Conservation (phyloP, 1,284 basidiomycete genomes). For the Ustilago crameri region DNA sequence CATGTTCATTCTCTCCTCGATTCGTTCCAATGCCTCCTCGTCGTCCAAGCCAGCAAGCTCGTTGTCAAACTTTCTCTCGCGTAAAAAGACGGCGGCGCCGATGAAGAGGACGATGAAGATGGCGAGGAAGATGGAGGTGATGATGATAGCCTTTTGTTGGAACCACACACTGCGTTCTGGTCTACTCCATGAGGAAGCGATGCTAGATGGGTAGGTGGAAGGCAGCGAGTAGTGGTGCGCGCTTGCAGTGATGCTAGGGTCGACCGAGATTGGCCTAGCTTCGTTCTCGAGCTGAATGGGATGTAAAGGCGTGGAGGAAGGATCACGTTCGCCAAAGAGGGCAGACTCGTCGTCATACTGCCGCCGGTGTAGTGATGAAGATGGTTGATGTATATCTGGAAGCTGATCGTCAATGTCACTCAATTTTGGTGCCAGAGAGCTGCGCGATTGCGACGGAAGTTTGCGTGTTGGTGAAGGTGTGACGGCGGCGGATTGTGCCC, state of each 20-base stretch:
- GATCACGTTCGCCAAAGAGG: constrained; percentile 27
- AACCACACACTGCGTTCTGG: constrained; percentile 61
- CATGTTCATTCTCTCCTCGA: constrained; percentile 47
- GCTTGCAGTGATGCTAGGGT: constrained; percentile 3
- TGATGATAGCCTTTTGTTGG: constrained; percentile 63
- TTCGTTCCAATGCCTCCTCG: constrained; percentile 43
- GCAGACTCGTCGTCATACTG: constrained; percentile 26
- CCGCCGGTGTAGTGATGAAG: constrained; percentile 17
- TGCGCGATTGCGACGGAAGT: not conserved
- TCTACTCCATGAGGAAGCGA: constrained; percentile 54
- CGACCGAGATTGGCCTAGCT: not conserved
- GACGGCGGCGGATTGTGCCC: not conserved
- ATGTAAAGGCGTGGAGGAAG: constrained; percentile 4
- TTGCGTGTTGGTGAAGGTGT: constrained; percentile 14
- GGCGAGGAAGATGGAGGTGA: constrained; percentile 65
- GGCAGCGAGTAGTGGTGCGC: constrained; percentile 43
- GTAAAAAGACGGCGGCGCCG: constrained; percentile 63
- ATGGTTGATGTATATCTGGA: constrained; percentile 2
- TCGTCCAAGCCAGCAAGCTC: constrained; percentile 49
- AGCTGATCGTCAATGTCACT: constrained; percentile 28
- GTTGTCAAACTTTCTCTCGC: constrained; percentile 57
- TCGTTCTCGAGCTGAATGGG: constrained; percentile 5
- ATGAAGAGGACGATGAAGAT: constrained; percentile 67
- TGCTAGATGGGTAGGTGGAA: constrained; percentile 49
- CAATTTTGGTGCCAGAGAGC: not conserved